Percentiles rank a stretch among this genome's conserved stretches.
Conservation (phyloP, 2,329 filamentous ascomycete genomes). For the Didymellaceae sp. region DNA sequence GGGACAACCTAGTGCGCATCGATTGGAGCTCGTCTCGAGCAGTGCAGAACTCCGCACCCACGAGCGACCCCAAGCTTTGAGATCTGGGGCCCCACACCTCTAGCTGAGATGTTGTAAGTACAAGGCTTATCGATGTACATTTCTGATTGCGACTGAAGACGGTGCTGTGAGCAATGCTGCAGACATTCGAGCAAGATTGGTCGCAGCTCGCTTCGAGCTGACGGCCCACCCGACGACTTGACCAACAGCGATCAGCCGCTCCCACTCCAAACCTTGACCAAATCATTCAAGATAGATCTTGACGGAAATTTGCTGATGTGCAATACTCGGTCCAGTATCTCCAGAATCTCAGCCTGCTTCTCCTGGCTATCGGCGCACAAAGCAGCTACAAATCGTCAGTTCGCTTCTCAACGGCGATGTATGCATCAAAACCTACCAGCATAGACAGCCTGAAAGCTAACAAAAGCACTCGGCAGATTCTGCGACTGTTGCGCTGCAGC, state of each 20-base stretch:
- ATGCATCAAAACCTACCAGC: conserved; percentile 26
- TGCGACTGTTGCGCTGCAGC: conserved; percentile 50
- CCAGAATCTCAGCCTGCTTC: conserved; percentile 24
- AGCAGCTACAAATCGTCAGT: conserved; percentile 17
- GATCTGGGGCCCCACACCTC: conserved; percentile 3
- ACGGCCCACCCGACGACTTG: neutral
- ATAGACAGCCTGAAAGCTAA: conserved; percentile 40
- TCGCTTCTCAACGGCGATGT: neutral
- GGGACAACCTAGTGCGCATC: neutral
- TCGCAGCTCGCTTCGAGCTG: conserved; percentile 5
- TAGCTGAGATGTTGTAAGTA: neutral
- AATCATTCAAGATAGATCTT: conserved; percentile 33
- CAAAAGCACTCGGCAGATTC: conserved; percentile 37
- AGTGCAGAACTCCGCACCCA: neutral
- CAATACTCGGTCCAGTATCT: conserved; percentile 24
- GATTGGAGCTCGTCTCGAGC: conserved; percentile 17
- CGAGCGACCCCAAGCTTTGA: neutral
- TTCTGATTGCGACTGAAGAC: neutral
- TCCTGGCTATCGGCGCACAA: conserved; percentile 31
- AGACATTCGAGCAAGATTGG: too few species aligned
- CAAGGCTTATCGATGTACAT: neutral
- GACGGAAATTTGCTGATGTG: conserved; percentile 37
- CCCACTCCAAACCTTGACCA: conserved; percentile 34
- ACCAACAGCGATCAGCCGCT: neutral
- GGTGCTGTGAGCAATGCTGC: too few species aligned